Percentiles rank a stretch among this genome's conserved stretches.
Conservation (phyloP, 2,329 filamentous ascomycete species). For the Phaeoacremonium minimum region DNA sequence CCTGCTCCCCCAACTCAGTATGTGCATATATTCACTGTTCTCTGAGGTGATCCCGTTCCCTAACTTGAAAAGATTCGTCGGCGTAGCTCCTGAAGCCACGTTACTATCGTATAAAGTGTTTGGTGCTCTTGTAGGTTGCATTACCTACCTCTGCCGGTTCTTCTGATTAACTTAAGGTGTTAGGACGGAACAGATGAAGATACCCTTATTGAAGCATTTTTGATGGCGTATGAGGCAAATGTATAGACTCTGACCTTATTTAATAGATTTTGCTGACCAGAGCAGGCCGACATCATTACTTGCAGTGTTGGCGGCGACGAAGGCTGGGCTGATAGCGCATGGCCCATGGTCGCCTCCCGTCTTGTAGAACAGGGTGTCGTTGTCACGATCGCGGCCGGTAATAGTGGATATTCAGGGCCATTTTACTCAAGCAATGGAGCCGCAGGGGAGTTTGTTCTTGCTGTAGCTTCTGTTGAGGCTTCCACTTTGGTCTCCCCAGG, state of each 20-base stretch:
- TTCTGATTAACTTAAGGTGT: too few species aligned
- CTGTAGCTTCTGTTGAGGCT: conserved; percentile 14
- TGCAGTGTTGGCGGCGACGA: conserved; percentile 20
- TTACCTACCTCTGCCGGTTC: too few species aligned
- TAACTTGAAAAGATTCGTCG: too few species aligned
- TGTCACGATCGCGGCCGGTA: conserved; percentile 34
- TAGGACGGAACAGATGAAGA: too few species aligned
- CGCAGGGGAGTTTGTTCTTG: conserved; percentile 13
- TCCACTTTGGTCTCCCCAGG: conserved; percentile 16
- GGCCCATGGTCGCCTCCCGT: conserved; percentile 28
- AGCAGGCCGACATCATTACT: conserved; percentile 25
- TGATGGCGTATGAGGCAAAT: conserved; percentile 21
- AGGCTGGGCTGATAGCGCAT: conserved; percentile 25
- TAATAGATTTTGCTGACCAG: too few species aligned
- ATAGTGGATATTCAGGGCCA: conserved; percentile 24
- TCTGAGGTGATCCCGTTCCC: too few species aligned
- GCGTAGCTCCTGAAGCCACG: too few species aligned
- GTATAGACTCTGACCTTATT: too few species aligned
- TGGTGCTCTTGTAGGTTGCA: too few species aligned
- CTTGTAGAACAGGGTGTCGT: conserved; percentile 33
- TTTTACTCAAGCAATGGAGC: conserved; percentile 16
- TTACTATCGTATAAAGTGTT: too few species aligned
- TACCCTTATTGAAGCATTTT: conserved; percentile 21
- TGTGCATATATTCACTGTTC: too few species aligned
- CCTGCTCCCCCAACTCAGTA: too few species aligned